phyloP scores from a whole-genome alignment of 495 filamentous ascomycete species.

The Penicillium herquei region DNA sequence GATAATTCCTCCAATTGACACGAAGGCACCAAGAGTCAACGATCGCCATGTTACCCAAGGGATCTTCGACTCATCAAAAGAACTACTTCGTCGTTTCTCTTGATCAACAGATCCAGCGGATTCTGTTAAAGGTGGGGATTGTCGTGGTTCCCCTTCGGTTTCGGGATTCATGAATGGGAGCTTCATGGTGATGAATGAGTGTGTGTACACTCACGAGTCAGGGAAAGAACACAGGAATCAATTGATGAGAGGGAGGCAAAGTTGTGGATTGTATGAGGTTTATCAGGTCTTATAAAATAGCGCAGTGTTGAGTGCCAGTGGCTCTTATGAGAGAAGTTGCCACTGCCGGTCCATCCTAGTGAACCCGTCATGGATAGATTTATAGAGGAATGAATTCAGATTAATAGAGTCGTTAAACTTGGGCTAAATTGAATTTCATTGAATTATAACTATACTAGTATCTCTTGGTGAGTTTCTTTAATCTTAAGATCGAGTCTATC shows the following conservation, averaged over 20 bases:
- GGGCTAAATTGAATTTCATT: neutral
- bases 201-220: neutral
- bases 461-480: neutral
- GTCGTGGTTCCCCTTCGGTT: neutral
- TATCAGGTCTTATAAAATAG: neutral
- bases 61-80: conserved; percentile 30
- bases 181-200: conserved; percentile 6
- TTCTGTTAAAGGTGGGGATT: neutral
- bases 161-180: conserved; percentile 8
- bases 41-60: conserved; percentile 45
- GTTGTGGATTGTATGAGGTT: neutral
- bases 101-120: neutral
- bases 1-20: conserved; percentile 69
- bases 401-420: neutral
- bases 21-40: conserved; percentile 46
- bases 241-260: neutral
- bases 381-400: neutral
- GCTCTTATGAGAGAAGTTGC: conserved; percentile 12
- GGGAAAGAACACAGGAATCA: neutral
- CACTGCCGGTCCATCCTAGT: conserved; percentile 8
- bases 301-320: neutral
- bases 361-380: conserved; percentile 12
- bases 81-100: conserved; percentile 5
- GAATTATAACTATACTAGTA: neutral
- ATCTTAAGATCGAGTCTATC: neutral